These are phyloP conservation scores for Apostasia ramifera DNA, from an alignment of 106 monocot species.

Conservation along the genomic window DNA sequence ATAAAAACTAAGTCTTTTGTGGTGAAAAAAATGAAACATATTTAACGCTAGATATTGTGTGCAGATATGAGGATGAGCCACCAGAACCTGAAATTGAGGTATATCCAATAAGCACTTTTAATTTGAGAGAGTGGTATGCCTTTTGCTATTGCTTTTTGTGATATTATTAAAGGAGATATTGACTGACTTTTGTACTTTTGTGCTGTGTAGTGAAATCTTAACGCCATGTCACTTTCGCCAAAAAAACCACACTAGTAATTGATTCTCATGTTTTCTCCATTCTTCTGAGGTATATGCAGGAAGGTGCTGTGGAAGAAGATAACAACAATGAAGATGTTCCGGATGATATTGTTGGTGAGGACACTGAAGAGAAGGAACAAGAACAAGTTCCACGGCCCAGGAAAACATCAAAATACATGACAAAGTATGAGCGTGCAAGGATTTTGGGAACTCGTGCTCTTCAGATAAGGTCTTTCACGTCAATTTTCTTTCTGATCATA, in stretches of 20 bases:
- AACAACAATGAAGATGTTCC: slow-evolving; percentile 76
- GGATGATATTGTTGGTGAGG: slow-evolving; percentile 49
- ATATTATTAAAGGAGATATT: background rate
- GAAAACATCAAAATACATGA: slow-evolving; percentile 81
- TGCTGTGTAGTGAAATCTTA: background rate
- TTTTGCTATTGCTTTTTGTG: background rate
- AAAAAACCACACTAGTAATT: too few relatives aligned
- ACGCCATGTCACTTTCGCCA: background rate
- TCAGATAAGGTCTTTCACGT: slow-evolving; percentile 53
- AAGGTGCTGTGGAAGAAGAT: slow-evolving; percentile 67
- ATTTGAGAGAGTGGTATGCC: too few relatives aligned
- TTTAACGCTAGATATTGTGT: background rate
- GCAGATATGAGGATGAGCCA: slow-evolving; percentile 91
- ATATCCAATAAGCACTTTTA: background rate
- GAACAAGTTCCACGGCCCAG: slow-evolving; percentile 34
- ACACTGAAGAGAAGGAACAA: slow-evolving; percentile 53
- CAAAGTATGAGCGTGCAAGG: slow-evolving; percentile 74
- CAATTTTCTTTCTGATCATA: background rate
- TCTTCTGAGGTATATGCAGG: slow-evolving; percentile 28
- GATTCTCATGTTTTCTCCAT: too few relatives aligned
- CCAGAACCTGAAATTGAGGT: slow-evolving; percentile 94
- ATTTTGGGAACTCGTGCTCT: slow-evolving; percentile 77
- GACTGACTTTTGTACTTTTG: background rate
- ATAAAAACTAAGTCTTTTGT: too few relatives aligned
- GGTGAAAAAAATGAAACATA: too few relatives aligned